Base-by-base conservation (phyloP, 129 eudicot genomes). In the Erigeron canadensis region DNA sequence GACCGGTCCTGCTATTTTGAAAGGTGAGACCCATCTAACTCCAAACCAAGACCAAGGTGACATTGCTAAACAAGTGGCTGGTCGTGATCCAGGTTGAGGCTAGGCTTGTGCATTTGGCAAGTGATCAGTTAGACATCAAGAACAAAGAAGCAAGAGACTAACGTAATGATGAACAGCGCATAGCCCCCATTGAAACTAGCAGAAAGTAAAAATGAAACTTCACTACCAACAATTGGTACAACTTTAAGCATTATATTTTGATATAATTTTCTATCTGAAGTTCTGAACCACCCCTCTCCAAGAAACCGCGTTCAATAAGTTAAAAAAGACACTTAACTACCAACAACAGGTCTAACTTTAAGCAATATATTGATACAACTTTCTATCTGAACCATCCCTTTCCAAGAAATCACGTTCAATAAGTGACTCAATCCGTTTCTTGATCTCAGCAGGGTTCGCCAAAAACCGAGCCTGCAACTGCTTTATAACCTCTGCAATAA, bases 331-430 rank as follows among this genome's bases (percentile, higher is more conserved):
- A 28, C 34, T 28, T 28, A 28, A 28, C 34, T 28, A 28, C 34
- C 34, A 28, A 28, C 34, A 28, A 28, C 3, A 28, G 34, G 34
- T 28, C 1, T 3, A 28, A 28, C 59, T 65, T 75, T 57, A 75
- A 22, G 79, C 75, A 64, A 70, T 40, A 44, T 70, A 70, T 7
- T 65, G 53, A 21, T 70, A 70, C 38, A 70, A 41, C 79, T 77
- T 82, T 70, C 86, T 77, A 73, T 82, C 86, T 7, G 40, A 79
- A 67, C 77, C 74, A 34, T 77, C 86, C 66, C 86, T 82, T 64
- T 82, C 86, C 48, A 82, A 73, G 57, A 82, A 82, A 65, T 82
- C 82, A 64, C 86, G 51, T 51, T 82, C 86, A n/a, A 82, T 82
- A 10, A 82, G 73, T 3, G 86, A 82, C 62, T 82, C 86, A 18